These are phyloP conservation scores for Tylopilus felleus DNA, from an alignment of 768 basidiomycete species.

Conservation along the genomic window DNA sequence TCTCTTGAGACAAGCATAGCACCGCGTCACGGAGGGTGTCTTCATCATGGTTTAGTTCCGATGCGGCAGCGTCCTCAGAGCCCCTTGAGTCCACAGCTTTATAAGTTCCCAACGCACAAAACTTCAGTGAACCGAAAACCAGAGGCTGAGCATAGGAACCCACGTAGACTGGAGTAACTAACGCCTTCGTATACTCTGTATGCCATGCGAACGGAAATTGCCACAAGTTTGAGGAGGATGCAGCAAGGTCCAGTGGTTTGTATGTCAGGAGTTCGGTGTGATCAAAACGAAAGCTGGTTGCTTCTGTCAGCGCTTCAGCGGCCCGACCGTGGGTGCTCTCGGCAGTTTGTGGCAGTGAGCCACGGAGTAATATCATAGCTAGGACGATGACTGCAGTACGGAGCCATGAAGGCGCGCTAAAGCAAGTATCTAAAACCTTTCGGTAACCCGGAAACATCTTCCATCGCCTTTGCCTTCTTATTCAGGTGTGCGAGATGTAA, in stretches of 20 bases:
- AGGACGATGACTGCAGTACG: too few species aligned
- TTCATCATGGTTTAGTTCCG: background rate
- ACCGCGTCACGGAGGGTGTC: background rate
- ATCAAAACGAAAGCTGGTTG: background rate
- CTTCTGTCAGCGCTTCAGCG: too few species aligned
- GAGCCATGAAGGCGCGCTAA: constrained; percentile 17
- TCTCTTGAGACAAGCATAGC: constrained; percentile 6
- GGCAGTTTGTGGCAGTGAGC: background rate
- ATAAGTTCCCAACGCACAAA: too few species aligned
- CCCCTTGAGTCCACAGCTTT: constrained; percentile 7
- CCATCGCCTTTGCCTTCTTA: constrained; percentile 34
- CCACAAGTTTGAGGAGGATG: background rate
- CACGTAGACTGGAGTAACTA: constrained; percentile 10
- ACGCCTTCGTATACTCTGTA: background rate
- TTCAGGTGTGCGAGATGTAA: constrained; percentile 42
- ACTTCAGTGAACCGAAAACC: background rate
- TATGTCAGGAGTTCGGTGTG: background rate
- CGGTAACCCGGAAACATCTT: constrained; percentile 32
- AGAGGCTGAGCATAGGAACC: constrained; percentile 1
- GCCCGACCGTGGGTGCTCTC: too few species aligned
- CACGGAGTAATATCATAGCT: too few species aligned
- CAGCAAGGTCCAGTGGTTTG: background rate
- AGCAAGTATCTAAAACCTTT: constrained; percentile 46
- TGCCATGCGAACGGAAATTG: background rate
- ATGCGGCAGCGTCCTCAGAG: background rate